phyloP scores from a whole-genome alignment of 352 stramenopile species.

The Phytophthora cactorum region DNA sequence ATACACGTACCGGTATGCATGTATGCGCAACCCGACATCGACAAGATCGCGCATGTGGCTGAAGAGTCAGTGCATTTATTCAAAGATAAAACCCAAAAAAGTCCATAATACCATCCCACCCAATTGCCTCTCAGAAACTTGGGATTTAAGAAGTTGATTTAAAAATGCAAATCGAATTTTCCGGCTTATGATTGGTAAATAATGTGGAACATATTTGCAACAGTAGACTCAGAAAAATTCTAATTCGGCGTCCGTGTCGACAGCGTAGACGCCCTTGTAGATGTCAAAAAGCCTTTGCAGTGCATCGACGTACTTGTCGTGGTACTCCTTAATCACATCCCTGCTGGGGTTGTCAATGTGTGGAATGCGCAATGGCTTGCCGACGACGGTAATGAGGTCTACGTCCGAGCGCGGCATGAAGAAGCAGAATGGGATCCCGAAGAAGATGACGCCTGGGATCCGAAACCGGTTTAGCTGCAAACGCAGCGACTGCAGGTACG shows the following conservation, averaged over 20 bases:
- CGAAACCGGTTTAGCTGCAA: slow-evolving; percentile 86
- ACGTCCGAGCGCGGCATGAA: slow-evolving; percentile 82
- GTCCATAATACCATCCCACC: too few species aligned
- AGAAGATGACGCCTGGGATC: slow-evolving; percentile 83
- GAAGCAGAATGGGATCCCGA: slow-evolving; percentile 75
- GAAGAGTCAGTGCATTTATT: too few species aligned
- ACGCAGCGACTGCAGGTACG: slow-evolving; percentile 77
- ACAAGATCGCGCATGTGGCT: too few species aligned
- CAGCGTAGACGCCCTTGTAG: slow-evolving; percentile 84
- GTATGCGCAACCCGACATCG: too few species aligned
- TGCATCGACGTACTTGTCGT: slow-evolving; percentile 86
- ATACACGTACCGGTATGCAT: too few species aligned
- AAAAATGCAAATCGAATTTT: too few species aligned
- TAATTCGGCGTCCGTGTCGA: slow-evolving; percentile 60
- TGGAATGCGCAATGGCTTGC: slow-evolving; percentile 85
- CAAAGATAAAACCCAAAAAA: too few species aligned
- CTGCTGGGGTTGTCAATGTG: slow-evolving; percentile 86
- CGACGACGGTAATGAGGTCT: slow-evolving; percentile 90
- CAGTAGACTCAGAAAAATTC: slow-evolving; percentile 66
- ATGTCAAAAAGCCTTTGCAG: slow-evolving; percentile 89
- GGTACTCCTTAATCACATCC: slow-evolving; percentile 90
- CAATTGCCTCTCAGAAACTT: too few species aligned
- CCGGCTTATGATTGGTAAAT: too few species aligned
- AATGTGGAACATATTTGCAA: too few species aligned
- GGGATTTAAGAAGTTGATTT: too few species aligned